phyloP scores from a whole-genome alignment of 2,329 filamentous ascomycete species.

The Colletotrichum sp. region DNA sequence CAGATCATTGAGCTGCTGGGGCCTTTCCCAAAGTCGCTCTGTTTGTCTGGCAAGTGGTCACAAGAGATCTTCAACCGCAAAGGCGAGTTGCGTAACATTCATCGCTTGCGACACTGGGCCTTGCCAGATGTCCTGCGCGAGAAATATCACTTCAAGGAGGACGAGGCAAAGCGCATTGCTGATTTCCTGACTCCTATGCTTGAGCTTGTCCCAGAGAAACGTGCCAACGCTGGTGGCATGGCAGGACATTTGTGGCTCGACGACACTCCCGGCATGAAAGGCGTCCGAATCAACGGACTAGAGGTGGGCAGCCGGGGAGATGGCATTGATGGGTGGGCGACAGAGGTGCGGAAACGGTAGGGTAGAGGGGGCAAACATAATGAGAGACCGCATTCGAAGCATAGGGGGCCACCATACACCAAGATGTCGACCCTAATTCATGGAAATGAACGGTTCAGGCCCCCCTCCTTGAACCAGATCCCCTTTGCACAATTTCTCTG shows the following conservation, averaged over 20 bases:
- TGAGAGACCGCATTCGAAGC: neutral
- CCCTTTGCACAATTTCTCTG: neutral
- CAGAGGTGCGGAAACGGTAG: slow-evolving; percentile 84
- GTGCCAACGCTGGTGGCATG: slow-evolving; percentile 97
- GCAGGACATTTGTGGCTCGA: slow-evolving; percentile 82
- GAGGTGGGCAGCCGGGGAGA: slow-evolving; percentile 84
- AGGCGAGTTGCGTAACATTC: slow-evolving; percentile 96
- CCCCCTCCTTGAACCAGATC: neutral
- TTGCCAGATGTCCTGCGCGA: slow-evolving; percentile 90
- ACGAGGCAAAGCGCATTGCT: slow-evolving; percentile 78
- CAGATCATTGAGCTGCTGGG: slow-evolving; percentile 98
- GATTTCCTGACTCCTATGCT: slow-evolving; percentile 92
- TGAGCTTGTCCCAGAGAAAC: slow-evolving; percentile 83
- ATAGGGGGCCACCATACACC: slow-evolving; percentile 2
- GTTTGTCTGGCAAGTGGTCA: slow-evolving; percentile 93
- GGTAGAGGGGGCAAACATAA: slow-evolving; percentile 17
- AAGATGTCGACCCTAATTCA: slow-evolving; percentile 10
- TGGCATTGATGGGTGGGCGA: slow-evolving; percentile 92
- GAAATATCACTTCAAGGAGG: slow-evolving; percentile 92
- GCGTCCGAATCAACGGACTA: slow-evolving; percentile 73
- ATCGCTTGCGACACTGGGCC: slow-evolving; percentile 94
- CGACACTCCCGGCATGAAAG: slow-evolving; percentile 88
- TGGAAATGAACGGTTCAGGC: neutral
- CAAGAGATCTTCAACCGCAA: slow-evolving; percentile 99
- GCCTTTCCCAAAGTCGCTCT: slow-evolving; percentile 90